These are phyloP conservation scores for Aspergillus persii DNA, from an alignment of 2,329 filamentous ascomycete genomes.

Conservation along the genomic window DNA sequence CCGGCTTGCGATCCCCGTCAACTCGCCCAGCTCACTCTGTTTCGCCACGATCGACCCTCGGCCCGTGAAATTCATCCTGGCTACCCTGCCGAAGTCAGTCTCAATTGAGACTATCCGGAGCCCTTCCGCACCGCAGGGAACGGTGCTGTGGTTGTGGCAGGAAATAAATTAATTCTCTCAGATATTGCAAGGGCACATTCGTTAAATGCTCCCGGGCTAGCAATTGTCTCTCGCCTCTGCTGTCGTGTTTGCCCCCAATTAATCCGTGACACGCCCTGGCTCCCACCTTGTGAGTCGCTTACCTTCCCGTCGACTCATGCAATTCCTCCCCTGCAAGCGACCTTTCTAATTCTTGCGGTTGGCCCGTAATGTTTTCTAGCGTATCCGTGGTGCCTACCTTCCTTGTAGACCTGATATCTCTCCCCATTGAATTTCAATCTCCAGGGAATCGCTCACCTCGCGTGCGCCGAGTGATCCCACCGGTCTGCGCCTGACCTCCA, in stretches of 20 bases:
- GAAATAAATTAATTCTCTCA: background rate
- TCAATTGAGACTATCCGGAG: background rate
- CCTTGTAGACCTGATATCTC: background rate
- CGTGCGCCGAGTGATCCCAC: background rate
- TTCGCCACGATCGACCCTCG: conserved; percentile 11
- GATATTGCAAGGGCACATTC: background rate
- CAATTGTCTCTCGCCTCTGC: background rate
- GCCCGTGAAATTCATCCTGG: background rate
- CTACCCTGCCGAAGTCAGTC: background rate
- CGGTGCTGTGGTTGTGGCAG: background rate
- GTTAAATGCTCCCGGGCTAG: background rate
- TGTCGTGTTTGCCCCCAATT: background rate
- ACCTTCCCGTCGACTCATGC: conserved; percentile 3
- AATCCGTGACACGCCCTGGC: background rate
- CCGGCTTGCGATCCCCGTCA: conserved; percentile 3
- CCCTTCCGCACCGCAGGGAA: background rate
- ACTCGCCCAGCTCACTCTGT: conserved; percentile 8
- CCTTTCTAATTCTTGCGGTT: conserved; percentile 13
- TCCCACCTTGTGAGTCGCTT: background rate
- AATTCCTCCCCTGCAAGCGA: conserved; percentile 4
- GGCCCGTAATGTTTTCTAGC: conserved; percentile 1
- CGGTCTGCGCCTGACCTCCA: background rate
- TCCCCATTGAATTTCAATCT: background rate
- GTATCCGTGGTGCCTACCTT: background rate
- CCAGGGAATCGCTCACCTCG: background rate